Evolutionary conservation across 768 basidiomycete species (phyloP).

Genomic region (Macrolepiota dolichaula): DNA sequence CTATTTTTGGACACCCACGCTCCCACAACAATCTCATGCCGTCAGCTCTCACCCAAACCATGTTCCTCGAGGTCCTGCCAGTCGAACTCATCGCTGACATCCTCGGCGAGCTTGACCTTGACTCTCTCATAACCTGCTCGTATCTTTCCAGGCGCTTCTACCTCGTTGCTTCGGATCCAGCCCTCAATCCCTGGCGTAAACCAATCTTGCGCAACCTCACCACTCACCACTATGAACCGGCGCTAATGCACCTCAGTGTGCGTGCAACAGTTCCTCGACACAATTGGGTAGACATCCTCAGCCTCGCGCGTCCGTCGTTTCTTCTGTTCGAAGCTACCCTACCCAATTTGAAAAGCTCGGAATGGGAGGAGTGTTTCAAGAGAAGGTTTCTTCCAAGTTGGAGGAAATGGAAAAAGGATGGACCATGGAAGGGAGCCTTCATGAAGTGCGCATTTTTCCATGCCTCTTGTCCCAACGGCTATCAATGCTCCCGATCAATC

Average conservation of each 20-base stretch:
- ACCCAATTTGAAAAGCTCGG: constrained; percentile 58
- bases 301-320: constrained; percentile 57
- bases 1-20: constrained; percentile 3
- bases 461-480: constrained; percentile 1
- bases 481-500: constrained; percentile 9
- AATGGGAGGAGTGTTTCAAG: constrained; percentile 77
- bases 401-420: constrained; percentile 63
- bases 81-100: constrained; percentile 76
- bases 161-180: constrained; percentile 55
- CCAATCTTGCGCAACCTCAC: constrained; percentile 63
- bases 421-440: constrained; percentile 62
- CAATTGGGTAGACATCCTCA: constrained; percentile 77
- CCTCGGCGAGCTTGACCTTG: constrained; percentile 63
- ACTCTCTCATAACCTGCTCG: constrained; percentile 54
- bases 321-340: constrained; percentile 66
- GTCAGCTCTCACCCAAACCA: constrained; percentile 9
- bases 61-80: constrained; percentile 54
- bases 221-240: constrained; percentile 41
- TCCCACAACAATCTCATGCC: not conserved
- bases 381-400: constrained; percentile 77
- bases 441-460: constrained; percentile 44
- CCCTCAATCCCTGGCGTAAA: constrained; percentile 72
- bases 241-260: constrained; percentile 58
- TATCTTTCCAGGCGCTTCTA: constrained; percentile 59
- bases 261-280: constrained; percentile 64